phyloP scores from a whole-genome alignment of 768 basidiomycete species.

The Crucibulum laeve region DNA sequence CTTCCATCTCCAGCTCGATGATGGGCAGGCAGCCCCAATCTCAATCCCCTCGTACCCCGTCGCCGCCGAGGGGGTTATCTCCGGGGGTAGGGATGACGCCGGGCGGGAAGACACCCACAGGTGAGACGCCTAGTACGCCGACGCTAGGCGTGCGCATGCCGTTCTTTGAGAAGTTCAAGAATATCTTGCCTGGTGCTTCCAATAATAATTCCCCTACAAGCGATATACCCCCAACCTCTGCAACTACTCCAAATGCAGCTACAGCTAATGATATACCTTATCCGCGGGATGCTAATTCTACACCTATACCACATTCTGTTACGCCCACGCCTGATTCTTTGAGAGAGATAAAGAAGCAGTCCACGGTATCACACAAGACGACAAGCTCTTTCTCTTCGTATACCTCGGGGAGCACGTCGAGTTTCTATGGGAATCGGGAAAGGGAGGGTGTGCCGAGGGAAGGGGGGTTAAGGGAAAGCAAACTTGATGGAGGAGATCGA shows the following conservation, averaged over 20 bases:
- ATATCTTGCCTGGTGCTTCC: conserved; percentile 22
- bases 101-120: not conserved
- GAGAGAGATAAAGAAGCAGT: too few species aligned
- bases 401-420: too few species aligned
- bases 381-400: too few species aligned
- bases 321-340: too few species aligned
- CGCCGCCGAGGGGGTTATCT: not conserved
- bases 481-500: too few species aligned
- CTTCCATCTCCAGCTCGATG: conserved; percentile 9
- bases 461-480: too few species aligned
- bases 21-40: conserved; percentile 8
- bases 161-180: conserved; percentile 55
- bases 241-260: conserved; percentile 9
- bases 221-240: conserved; percentile 5
- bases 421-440: too few species aligned
- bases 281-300: not conserved
- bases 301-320: not conserved
- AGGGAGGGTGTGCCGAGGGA: too few species aligned
- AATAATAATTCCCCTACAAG: conserved; percentile 7
- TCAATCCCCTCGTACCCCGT: not conserved
- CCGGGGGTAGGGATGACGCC: too few species aligned
- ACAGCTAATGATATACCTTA: not conserved
- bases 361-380: too few species aligned
- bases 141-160: conserved; percentile 36
- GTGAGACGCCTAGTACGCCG: conserved; percentile 12